Conservation (phyloP, 2,329 filamentous ascomycete genomes). For the Claviceps cyperi region DNA sequence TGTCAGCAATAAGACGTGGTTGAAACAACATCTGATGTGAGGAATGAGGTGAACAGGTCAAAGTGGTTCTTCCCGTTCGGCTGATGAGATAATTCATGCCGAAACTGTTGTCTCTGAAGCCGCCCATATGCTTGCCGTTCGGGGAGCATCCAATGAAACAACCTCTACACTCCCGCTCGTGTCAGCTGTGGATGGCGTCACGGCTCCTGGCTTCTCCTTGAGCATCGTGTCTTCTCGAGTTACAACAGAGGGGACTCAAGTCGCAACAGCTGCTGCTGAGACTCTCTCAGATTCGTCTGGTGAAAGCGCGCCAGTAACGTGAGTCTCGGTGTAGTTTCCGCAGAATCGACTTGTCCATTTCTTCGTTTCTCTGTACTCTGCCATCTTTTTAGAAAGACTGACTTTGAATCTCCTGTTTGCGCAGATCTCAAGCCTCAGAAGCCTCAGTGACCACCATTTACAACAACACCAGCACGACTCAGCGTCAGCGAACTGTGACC, state of each 20-base stretch:
- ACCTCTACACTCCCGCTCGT: constrained; percentile 2
- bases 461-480: constrained; percentile 6
- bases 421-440: constrained; percentile 19
- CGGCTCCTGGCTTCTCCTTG: constrained; percentile 5
- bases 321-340: constrained; percentile 7
- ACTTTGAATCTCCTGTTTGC: constrained; percentile 1
- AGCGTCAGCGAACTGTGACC: constrained; percentile 7
- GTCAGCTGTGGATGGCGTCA: constrained; percentile 7
- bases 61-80: neutral
- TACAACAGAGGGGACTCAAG: constrained; percentile 2
- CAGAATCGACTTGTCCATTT: neutral
- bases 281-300: constrained; percentile 1
- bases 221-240: constrained; percentile 7
- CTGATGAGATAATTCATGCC: constrained; percentile 9
- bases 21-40: neutral
- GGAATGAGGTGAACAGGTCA: neutral
- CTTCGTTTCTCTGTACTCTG: no score
- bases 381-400: neutral
- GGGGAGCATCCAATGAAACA: constrained; percentile 10
- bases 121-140: constrained; percentile 11
- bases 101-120: constrained; percentile 9
- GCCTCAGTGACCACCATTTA: constrained; percentile 22
- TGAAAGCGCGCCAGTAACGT: constrained; percentile 21
- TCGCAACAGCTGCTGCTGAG: neutral
- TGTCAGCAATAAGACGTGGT: neutral